Base-by-base conservation (phyloP, 2,329 filamentous ascomycete species). In the Aspergillus awamori region DNA sequence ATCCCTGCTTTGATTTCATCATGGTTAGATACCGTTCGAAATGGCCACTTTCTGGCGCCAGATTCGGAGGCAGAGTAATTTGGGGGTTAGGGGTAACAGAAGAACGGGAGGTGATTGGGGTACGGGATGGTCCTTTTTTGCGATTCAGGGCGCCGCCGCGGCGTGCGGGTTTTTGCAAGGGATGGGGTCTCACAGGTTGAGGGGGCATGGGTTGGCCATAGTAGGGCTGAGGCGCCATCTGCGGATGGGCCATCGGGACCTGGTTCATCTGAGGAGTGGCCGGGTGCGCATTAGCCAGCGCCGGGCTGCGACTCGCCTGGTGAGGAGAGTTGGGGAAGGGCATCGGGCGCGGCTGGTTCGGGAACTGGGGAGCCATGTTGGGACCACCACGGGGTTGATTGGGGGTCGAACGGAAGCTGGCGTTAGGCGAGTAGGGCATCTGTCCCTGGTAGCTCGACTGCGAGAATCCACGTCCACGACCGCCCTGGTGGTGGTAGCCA, bases 21-120 rank as follows among this genome's bases (percentile, higher is more conserved):
- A 75, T 67, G 72, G 86, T 92, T 82, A 93, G 89, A 86, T 85
- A 83, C 66, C 85, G 83, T 76, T 93, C 89, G 84, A 89, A 92
- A 67, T 87, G 83, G 72, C 86, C 86, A 73, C 81, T 88, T 72
- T 87, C 86, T 62, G 89, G 89, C 65, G 88, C 88, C 61, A 93
- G 78, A 78, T 91, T 86, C 73, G 86, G 66, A 59, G 77, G 69
- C 62, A 68, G 62, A 54, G 65, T 62, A 52, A 65, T 57, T 48
- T 59, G 65, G 57, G 61, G 65, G 54, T 10, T 10, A 45, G 61
- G 61, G 58, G 58, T 60, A 54, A 54, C 60, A 58, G 68, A 62
- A 26, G 68, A 63, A 66, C 61, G 61, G 64, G 71, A 65, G 24
- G 66, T 65, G 62, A 68, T 55, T 53, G 66, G 68, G 59, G 64